phyloP scores from a whole-genome alignment of 805 yeast species.

The Candida dajiaensis region DNA sequence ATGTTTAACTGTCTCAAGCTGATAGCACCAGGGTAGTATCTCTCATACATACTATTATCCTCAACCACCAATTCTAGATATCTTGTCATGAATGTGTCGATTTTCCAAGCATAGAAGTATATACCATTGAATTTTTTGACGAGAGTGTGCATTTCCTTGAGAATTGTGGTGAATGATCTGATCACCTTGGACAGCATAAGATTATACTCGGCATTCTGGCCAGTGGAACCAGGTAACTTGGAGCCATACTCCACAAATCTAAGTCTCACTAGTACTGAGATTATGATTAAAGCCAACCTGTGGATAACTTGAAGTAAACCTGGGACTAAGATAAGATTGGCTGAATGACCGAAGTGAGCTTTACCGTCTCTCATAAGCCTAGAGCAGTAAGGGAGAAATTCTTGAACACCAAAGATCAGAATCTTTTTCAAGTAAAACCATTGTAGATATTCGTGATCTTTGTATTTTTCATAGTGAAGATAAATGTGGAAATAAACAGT shows the following conservation, averaged over 20 bases:
- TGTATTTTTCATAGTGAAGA: slow-evolving; percentile 1
- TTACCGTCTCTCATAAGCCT: background rate
- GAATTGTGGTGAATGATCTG: background rate
- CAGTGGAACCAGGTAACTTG: background rate
- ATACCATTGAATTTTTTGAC: slow-evolving; percentile 1
- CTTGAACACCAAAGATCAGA: slow-evolving; percentile 1
- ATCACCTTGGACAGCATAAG: background rate
- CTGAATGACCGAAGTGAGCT: background rate
- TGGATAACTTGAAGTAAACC: slow-evolving; percentile 1
- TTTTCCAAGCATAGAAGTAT: slow-evolving; percentile 9
- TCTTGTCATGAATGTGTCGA: slow-evolving; percentile 2
- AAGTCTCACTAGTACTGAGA: slow-evolving; percentile 6
- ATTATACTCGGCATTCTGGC: background rate
- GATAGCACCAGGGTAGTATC: slow-evolving; percentile 8
- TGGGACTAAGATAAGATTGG: background rate
- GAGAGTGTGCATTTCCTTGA: background rate
- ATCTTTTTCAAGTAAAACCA: slow-evolving; percentile 6
- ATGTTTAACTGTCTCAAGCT: background rate
- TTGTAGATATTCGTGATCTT: background rate
- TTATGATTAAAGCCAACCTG: slow-evolving; percentile 1
- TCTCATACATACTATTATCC: slow-evolving; percentile 2
- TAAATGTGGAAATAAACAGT: slow-evolving; percentile 2
- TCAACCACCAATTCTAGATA: background rate
- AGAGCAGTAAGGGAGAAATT: background rate
- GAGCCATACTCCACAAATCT: slow-evolving; percentile 2